These are phyloP conservation scores for Cordia subcordata DNA, from an alignment of 257 asterid genomes.

Conservation along the genomic window DNA sequence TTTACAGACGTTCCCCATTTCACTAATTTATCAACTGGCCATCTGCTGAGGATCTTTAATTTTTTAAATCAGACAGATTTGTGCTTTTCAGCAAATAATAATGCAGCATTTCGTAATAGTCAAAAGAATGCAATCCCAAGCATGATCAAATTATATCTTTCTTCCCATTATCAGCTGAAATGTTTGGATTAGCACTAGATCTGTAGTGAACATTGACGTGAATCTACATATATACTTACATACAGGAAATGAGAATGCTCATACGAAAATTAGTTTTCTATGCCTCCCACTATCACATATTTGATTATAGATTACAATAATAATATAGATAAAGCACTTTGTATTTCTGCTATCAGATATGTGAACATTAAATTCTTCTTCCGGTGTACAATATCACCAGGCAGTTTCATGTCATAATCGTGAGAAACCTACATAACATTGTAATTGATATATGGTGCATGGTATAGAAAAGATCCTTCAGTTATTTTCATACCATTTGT, in stretches of 20 bases:
- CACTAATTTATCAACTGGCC: too few relatives aligned
- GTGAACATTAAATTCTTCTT: neutral
- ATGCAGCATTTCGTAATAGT: too few relatives aligned
- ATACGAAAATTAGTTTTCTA: neutral
- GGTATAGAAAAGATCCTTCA: neutral
- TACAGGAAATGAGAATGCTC: neutral
- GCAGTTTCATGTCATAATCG: neutral
- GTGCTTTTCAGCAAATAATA: too few relatives aligned
- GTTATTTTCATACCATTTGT: conserved; percentile 8
- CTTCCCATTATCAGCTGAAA: neutral
- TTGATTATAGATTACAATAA: neutral
- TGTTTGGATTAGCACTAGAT: neutral
- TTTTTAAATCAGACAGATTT: too few relatives aligned
- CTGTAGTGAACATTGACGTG: neutral
- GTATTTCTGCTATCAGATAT: too few relatives aligned
- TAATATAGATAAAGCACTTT: neutral
- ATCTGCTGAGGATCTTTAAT: too few relatives aligned
- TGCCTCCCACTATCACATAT: neutral
- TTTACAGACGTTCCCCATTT: too few relatives aligned
- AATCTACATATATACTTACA: neutral
- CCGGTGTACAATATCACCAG: neutral
- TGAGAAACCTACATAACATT: neutral
- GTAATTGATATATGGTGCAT: neutral
- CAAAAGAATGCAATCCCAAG: too few relatives aligned
- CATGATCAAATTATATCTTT: too few relatives aligned